These are phyloP conservation scores for Bruguiera parviflora DNA, from an alignment of 345 rosid genomes.

Conservation along the genomic window DNA sequence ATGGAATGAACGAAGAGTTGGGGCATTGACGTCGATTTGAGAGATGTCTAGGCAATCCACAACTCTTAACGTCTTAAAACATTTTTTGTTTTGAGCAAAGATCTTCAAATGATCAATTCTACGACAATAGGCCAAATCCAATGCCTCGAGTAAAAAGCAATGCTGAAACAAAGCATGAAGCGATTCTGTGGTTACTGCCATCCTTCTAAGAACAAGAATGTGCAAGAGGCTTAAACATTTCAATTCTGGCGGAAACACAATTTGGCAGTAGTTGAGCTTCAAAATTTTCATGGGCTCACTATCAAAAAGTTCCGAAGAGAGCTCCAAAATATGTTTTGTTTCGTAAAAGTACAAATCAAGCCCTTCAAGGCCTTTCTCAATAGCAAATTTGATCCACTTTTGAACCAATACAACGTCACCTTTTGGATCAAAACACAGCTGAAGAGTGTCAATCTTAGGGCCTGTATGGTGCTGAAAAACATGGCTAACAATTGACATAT, in stretches of 20 bases:
- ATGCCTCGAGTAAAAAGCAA: constrained; percentile 9
- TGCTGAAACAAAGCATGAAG: background rate
- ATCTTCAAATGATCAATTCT: background rate
- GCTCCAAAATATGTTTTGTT: background rate
- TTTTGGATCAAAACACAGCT: constrained; percentile 1
- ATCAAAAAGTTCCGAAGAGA: background rate
- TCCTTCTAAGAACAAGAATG: background rate
- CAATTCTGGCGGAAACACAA: background rate
- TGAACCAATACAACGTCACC: background rate
- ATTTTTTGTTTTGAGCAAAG: background rate
- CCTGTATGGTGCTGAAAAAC: constrained; percentile 4
- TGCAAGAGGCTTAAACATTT: background rate
- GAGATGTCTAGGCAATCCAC: background rate
- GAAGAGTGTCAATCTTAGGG: background rate
- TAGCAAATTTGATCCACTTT: constrained; percentile 13
- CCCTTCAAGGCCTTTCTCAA: constrained; percentile 25
- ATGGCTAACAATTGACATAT: background rate
- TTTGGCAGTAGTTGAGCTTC: background rate
- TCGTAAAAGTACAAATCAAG: constrained; percentile 21
- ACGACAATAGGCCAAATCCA: constrained; percentile 7
- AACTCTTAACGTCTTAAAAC: constrained; percentile 11
- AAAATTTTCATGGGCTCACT: background rate
- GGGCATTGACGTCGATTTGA: background rate
- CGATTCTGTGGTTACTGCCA: background rate
- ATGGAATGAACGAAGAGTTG: background rate